Conservation (phyloP, 352 stramenopile genomes). For the Halophytophthora polymorphica region DNA sequence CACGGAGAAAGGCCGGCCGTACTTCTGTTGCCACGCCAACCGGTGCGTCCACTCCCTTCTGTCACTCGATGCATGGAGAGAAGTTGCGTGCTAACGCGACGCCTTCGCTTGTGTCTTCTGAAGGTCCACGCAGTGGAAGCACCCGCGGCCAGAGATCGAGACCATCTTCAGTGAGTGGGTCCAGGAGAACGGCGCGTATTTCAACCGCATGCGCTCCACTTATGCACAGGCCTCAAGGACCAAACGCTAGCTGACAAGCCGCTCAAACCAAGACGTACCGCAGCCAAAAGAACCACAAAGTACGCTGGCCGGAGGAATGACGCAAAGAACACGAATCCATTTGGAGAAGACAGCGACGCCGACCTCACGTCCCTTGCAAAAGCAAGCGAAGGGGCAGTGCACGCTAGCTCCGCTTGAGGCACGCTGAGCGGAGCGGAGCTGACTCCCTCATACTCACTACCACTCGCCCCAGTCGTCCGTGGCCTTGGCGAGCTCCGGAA, state of each 20-base stretch:
- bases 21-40: conserved; percentile 80
- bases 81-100: not conserved
- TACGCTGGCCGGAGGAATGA: too few species aligned
- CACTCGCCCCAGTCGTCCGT: conserved; percentile 68
- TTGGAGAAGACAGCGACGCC: conserved; percentile 7
- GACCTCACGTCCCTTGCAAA: conserved; percentile 1
- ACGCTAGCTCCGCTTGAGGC: conserved; percentile 14
- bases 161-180: conserved; percentile 74
- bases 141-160: conserved; percentile 71
- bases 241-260: conserved; percentile 2
- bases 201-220: conserved; percentile 25
- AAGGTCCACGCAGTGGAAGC: conserved; percentile 86
- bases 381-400: not conserved
- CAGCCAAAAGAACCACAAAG: not conserved
- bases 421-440: too few species aligned
- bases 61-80: not conserved
- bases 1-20: conserved; percentile 76
- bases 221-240: conserved; percentile 10
- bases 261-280: not conserved
- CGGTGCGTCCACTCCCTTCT: conserved; percentile 26
- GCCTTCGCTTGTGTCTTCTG: not conserved
- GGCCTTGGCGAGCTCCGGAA: conserved; percentile 15
- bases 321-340: conserved; percentile 12
- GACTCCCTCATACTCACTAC: conserved; percentile 27
- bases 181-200: conserved; percentile 58